These are phyloP conservation scores for Botrytis porri DNA, from an alignment of 2,329 filamentous ascomycete species.

Conservation along the genomic window DNA sequence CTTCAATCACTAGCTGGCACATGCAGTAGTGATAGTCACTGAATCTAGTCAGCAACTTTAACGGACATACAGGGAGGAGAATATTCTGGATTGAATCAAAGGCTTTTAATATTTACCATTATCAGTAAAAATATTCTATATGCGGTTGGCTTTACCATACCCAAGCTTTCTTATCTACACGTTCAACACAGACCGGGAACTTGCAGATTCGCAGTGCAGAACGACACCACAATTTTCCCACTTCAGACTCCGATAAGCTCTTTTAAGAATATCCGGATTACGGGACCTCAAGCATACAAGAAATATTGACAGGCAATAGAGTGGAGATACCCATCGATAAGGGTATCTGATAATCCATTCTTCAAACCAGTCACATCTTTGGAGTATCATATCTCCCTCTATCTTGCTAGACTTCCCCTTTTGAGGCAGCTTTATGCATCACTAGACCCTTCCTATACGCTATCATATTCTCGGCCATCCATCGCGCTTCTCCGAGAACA, in stretches of 20 bases:
- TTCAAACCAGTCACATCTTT: slow-evolving; percentile 13
- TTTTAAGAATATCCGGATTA: slow-evolving; percentile 1
- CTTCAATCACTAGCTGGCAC: slow-evolving; percentile 35
- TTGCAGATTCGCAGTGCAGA: slow-evolving; percentile 20
- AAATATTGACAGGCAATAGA: slow-evolving; percentile 15
- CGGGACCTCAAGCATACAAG: slow-evolving; percentile 9
- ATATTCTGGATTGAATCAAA: background rate
- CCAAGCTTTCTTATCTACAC: slow-evolving; percentile 20
- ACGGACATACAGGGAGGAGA: background rate
- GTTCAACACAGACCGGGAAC: slow-evolving; percentile 14
- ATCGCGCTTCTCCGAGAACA: slow-evolving; percentile 34
- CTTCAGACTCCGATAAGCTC: slow-evolving; percentile 19
- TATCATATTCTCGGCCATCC: slow-evolving; percentile 20
- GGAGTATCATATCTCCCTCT: slow-evolving; percentile 6
- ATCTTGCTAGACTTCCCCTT: slow-evolving; percentile 9
- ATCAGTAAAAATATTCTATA: slow-evolving; percentile 2
- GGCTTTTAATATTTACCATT: background rate
- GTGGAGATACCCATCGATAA: slow-evolving; percentile 17
- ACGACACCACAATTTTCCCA: slow-evolving; percentile 20
- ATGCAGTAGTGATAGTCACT: slow-evolving; percentile 30
- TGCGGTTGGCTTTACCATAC: slow-evolving; percentile 14
- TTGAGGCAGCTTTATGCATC: slow-evolving; percentile 15
- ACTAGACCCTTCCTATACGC: background rate
- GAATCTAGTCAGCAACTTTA: slow-evolving; percentile 20
- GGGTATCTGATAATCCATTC: slow-evolving; percentile 2